phyloP scores from a whole-genome alignment of 805 yeast species.

The Metschnikowia shivogae region DNA sequence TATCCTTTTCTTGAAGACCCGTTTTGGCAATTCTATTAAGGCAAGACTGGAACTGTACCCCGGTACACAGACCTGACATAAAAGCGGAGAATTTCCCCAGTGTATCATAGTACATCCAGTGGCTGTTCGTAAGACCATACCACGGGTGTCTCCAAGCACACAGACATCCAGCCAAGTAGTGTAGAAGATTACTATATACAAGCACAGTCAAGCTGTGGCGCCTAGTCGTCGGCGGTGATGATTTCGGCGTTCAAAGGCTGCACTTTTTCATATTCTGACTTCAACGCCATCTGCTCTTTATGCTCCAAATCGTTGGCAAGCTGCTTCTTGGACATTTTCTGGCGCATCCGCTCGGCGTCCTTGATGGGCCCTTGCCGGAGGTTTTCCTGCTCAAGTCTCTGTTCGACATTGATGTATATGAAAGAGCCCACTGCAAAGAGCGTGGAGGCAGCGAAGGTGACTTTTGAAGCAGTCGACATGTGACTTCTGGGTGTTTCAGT shows the following conservation, averaged over 20 bases:
- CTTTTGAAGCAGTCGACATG: conserved; percentile 80
- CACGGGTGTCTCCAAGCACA: conserved; percentile 50
- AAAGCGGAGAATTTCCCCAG: conserved; percentile 25
- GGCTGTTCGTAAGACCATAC: conserved; percentile 22
- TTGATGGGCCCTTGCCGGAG: conserved; percentile 80
- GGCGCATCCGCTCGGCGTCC: conserved; percentile 62
- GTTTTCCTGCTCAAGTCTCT: conserved; percentile 64
- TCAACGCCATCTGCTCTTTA: conserved; percentile 56
- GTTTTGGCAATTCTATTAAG: conserved; percentile 39
- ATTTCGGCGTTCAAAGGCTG: conserved; percentile 54
- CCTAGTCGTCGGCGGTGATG: conserved; percentile 28
- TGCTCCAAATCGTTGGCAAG: conserved; percentile 60
- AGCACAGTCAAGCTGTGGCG: background rate
- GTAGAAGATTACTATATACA: too few relatives aligned
- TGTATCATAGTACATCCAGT: conserved; percentile 48
- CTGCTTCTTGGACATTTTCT: conserved; percentile 40
- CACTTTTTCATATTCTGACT: conserved; percentile 49
- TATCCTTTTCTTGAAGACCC: conserved; percentile 36
- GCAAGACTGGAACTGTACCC: conserved; percentile 23
- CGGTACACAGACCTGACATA: conserved; percentile 18
- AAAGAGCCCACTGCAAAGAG: conserved; percentile 56
- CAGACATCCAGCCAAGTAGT: conserved; percentile 26
- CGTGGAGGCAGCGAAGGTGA: conserved; percentile 61
- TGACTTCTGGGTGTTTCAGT: background rate
- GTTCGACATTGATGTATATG: conserved; percentile 65